Evolutionary conservation across 225 moss, liverwort and hornwort genomes (phyloP).

Genomic region (Asterella californica): DNA sequence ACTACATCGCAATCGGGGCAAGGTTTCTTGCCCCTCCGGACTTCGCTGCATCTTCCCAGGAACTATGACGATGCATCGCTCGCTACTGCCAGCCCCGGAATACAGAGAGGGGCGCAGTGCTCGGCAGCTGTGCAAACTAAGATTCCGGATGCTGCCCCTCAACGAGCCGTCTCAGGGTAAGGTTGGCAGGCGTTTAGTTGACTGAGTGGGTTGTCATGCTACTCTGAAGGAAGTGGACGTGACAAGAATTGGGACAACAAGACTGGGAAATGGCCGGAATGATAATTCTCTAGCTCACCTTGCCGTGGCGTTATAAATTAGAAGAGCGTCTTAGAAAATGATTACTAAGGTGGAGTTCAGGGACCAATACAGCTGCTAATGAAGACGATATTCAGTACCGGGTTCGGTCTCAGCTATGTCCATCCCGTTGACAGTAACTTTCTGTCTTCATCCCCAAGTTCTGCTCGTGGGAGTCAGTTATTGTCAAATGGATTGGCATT

Average conservation of each 20-base stretch:
- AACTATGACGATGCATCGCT: background rate
- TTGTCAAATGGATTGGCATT: background rate
- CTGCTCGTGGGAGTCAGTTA: background rate
- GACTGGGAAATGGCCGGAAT: no score
- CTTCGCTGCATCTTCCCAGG: background rate
- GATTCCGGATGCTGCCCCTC: slow-evolving; percentile 30
- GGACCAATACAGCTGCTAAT: background rate
- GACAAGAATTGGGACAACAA: no score
- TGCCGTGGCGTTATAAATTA: no score
- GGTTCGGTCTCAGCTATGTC: background rate
- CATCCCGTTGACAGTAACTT: background rate
- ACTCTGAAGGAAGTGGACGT: no score
- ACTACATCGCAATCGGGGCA: slow-evolving; percentile 4
- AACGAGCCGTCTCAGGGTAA: slow-evolving; percentile 27
- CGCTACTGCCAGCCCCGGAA: background rate
- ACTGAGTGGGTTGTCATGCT: background rate
- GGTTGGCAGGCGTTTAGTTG: background rate
- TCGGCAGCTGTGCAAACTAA: slow-evolving; percentile 20
- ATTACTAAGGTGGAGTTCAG: background rate
- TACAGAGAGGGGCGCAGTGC: slow-evolving; percentile 16
- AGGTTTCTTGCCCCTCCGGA: background rate
- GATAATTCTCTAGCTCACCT: no score
- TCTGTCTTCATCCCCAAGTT: background rate
- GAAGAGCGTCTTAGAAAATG: background rate
- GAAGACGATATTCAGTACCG: background rate